A percentile compares a stretch with the other conserved stretches of the same genome.
Evolutionary conservation across 176 grass and related monocot genomes (phyloP).

Genomic region (Lolium perenne): DNA sequence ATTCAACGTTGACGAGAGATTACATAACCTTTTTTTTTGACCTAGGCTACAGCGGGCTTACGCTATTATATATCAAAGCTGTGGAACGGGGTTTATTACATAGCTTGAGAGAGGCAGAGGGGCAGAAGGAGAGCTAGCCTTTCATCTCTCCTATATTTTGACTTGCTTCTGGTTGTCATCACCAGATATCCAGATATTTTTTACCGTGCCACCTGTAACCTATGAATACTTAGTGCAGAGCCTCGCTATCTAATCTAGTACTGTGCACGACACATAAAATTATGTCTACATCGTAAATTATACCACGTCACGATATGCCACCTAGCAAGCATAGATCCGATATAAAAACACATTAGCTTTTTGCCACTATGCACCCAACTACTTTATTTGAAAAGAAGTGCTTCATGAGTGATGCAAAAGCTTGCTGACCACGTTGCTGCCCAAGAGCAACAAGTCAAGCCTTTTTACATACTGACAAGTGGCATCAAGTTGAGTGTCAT

Average conservation of each 20-base stretch:
- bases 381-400: slow-evolving; percentile 26
- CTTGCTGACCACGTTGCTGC: background rate
- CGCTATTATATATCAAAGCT: too few species aligned
- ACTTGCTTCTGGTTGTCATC: background rate
- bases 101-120: too few species aligned
- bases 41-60: too few species aligned
- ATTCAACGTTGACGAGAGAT: background rate
- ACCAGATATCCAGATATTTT: background rate
- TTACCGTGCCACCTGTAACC: background rate
- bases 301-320: slow-evolving; percentile 18
- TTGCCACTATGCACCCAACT: slow-evolving; percentile 32
- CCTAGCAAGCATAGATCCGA: slow-evolving; percentile 39
- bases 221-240: background rate
- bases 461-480: slow-evolving; percentile 27
- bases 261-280: background rate
- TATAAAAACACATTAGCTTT: slow-evolving; percentile 28
- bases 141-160: background rate
- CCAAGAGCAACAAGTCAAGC: slow-evolving; percentile 17
- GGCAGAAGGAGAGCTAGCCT: too few species aligned
- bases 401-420: slow-evolving; percentile 46
- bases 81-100: too few species aligned
- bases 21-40: too few species aligned
- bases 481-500: slow-evolving; percentile 10
- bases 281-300: background rate
- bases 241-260: background rate